These are phyloP conservation scores for Gossypium trilobum DNA, from an alignment of 441 rosid genomes.

Conservation along the genomic window DNA sequence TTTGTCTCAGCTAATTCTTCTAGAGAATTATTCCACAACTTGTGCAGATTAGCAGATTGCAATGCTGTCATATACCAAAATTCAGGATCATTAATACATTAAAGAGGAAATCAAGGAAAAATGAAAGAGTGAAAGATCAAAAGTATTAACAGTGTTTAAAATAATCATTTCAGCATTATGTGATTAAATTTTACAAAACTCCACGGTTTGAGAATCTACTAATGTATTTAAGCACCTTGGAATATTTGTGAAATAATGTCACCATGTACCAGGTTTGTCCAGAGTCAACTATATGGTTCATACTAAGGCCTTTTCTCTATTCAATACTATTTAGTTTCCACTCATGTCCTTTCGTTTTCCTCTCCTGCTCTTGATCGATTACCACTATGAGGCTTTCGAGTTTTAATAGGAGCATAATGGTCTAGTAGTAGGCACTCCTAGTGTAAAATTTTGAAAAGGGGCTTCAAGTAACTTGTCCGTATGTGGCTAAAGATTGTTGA, in stretches of 20 bases:
- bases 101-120: conserved; percentile 8
- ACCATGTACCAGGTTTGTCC: conserved; percentile 1
- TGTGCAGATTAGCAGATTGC: conserved; percentile 28
- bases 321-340: neutral
- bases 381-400: neutral
- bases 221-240: neutral
- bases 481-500: neutral
- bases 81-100: neutral
- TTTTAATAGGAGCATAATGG: neutral
- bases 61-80: conserved; percentile 27
- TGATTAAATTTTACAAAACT: neutral
- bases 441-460: neutral
- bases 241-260: neutral
- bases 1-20: conserved; percentile 37
- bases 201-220: neutral
- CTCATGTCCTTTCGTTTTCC: neutral
- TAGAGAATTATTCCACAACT: conserved; percentile 27
- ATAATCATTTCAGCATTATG: neutral
- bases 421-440: neutral
- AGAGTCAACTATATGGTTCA: neutral
- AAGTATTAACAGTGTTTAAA: neutral
- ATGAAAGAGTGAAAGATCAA: neutral
- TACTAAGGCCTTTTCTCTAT: neutral
- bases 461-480: neutral
- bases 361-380: neutral